These are phyloP conservation scores for Spathaspora sp. DNA, from an alignment of 1,139 yeast species.

Conservation along the genomic window DNA sequence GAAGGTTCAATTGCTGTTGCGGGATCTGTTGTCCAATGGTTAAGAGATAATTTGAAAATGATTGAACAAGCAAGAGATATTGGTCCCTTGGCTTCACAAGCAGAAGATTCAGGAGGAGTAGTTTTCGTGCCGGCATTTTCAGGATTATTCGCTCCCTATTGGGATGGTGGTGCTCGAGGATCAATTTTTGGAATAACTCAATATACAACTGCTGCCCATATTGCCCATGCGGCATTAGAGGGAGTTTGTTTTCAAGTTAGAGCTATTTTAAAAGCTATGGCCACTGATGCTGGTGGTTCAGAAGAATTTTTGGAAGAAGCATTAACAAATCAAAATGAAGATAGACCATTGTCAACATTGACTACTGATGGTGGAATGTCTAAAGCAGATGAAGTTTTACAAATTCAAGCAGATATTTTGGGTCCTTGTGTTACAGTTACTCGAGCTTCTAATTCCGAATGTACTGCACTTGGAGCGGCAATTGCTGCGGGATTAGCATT, in stretches of 20 bases:
- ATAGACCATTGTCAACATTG: constrained; percentile 51
- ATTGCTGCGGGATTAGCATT: constrained; percentile 88
- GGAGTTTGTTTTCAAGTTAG: constrained; percentile 94
- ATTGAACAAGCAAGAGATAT: constrained; percentile 82
- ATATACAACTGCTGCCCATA: constrained; percentile 81
- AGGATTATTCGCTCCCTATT: constrained; percentile 93
- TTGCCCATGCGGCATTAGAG: constrained; percentile 92
- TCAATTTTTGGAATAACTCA: constrained; percentile 92
- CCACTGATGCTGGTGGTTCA: constrained; percentile 69
- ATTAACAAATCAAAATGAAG: constrained; percentile 41
- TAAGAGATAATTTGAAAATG: constrained; percentile 83
- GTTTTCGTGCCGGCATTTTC: constrained; percentile 94
- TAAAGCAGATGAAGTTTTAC: constrained; percentile 87
- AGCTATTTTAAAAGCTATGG: constrained; percentile 90
- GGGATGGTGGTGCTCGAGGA: constrained; percentile 94
- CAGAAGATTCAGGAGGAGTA: constrained; percentile 83
- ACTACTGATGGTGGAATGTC: constrained; percentile 98
- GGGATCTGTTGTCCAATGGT: constrained; percentile 93
- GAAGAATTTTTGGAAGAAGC: constrained; percentile 48
- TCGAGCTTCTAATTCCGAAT: constrained; percentile 81
- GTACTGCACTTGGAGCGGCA: constrained; percentile 96
- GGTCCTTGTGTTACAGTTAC: constrained; percentile 83
- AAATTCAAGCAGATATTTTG: constrained; percentile 87
- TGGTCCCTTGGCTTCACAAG: constrained; percentile 86
- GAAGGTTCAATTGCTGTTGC: constrained; percentile 98